Percentiles rank a stretch among this genome's conserved stretches.
These are phyloP conservation scores for Cyclaneusma minus DNA, from an alignment of 2,329 filamentous ascomycete species.

Conservation along the genomic window DNA sequence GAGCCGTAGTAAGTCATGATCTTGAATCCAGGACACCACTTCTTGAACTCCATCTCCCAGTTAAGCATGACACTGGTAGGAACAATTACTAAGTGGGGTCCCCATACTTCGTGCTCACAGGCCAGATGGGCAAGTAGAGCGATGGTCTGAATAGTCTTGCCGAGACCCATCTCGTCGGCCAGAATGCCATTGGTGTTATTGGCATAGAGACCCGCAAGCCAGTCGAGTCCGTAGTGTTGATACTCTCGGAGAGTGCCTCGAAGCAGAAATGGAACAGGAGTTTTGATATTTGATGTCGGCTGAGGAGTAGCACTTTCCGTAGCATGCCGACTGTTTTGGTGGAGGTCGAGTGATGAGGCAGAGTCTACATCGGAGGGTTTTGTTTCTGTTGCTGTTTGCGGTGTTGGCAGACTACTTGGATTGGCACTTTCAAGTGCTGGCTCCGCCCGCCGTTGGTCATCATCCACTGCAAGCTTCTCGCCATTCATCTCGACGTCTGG, in stretches of 20 bases:
- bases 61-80: slow-evolving; percentile 98
- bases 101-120: slow-evolving; percentile 82
- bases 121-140: slow-evolving; percentile 84
- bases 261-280: slow-evolving; percentile 65
- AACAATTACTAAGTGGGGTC: slow-evolving; percentile 87
- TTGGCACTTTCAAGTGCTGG: no score
- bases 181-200: slow-evolving; percentile 92
- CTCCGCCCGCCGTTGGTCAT: no score
- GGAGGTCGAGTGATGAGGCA: slow-evolving; percentile 18
- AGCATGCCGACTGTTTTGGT: slow-evolving; percentile 14
- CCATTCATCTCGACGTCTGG: no score
- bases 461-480: slow-evolving; percentile 6
- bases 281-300: slow-evolving; percentile 32
- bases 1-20: slow-evolving; percentile 94
- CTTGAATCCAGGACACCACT: slow-evolving; percentile 96
- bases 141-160: slow-evolving; percentile 97
- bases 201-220: slow-evolving; percentile 83
- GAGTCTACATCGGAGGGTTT: slow-evolving; percentile 18
- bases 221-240: slow-evolving; percentile 92
- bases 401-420: slow-evolving; percentile 20
- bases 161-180: slow-evolving; percentile 95
- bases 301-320: slow-evolving; percentile 24
- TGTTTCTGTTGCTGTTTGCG: slow-evolving; percentile 20
- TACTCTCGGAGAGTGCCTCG: slow-evolving; percentile 87
- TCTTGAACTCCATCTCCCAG: slow-evolving; percentile 99